A percentile compares a stretch with the other conserved stretches of the same genome.
These are phyloP conservation scores for Phytopythium vexans DNA, from an alignment of 352 stramenopile genomes.

Conservation along the genomic window DNA sequence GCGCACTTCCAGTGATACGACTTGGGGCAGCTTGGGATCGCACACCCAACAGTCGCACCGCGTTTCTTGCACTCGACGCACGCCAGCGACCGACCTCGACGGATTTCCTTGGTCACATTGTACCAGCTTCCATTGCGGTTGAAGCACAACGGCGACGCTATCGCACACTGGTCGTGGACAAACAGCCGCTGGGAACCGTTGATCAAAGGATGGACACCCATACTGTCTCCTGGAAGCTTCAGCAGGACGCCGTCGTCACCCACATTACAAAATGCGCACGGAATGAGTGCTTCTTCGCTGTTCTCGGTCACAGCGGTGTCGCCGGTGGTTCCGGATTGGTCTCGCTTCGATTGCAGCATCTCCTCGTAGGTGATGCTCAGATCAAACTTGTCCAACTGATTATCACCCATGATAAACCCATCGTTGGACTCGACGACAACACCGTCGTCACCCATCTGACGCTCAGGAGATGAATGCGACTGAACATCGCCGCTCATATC, in stretches of 20 bases:
- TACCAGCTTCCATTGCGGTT: slow-evolving; percentile 77
- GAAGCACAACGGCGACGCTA: slow-evolving; percentile 81
- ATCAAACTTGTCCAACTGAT: slow-evolving; percentile 83
- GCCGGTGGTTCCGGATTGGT: slow-evolving; percentile 24
- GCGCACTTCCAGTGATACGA: slow-evolving; percentile 87
- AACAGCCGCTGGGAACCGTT: slow-evolving; percentile 69
- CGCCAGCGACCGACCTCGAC: slow-evolving; percentile 57
- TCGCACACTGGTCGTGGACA: slow-evolving; percentile 84
- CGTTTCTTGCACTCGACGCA: slow-evolving; percentile 71
- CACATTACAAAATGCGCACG: slow-evolving; percentile 76
- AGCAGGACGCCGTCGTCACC: slow-evolving; percentile 69
- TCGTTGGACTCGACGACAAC: slow-evolving; percentile 83
- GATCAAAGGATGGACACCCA: slow-evolving; percentile 72
- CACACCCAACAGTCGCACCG: slow-evolving; percentile 79
- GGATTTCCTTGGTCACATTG: slow-evolving; percentile 82
- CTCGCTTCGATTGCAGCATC: slow-evolving; percentile 56
- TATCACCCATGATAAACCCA: slow-evolving; percentile 78
- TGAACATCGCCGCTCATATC: not conserved
- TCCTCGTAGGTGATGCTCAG: slow-evolving; percentile 49
- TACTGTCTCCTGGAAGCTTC: slow-evolving; percentile 70
- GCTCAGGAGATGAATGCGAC: slow-evolving; percentile 1
- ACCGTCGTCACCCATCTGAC: slow-evolving; percentile 15
- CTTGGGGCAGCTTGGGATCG: slow-evolving; percentile 47
- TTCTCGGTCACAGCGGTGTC: slow-evolving; percentile 20
- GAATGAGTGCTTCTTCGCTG: slow-evolving; percentile 46